Base-by-base conservation (phyloP, 2,329 filamentous ascomycete species). In the Pseudogymnoascus sp. region DNA sequence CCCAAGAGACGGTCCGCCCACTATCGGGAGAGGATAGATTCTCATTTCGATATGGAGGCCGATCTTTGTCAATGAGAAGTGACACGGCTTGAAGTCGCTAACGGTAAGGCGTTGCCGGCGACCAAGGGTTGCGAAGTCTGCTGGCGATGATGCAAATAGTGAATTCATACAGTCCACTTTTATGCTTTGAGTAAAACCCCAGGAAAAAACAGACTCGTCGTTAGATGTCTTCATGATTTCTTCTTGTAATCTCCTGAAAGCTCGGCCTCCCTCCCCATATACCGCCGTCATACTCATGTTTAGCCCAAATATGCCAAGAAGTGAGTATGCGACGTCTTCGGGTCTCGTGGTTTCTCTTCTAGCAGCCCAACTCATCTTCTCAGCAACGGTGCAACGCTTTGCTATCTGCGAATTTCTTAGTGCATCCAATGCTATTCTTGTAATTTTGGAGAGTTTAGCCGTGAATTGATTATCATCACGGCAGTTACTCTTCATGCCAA, bases 291-390 rank as follows among this genome's bases (percentile, higher is more conserved):
- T 79, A 4, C 70, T 67, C 71, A 75, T 74, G 39, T 77, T 76
- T 25, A 81, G 71, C 0, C 70, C 70, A 34, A 81, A 80, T 0
- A 81, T 70, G 0, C 79, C 79, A 3, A 81, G 64, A 0, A 81
- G 69, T 16, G 74, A 79, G 41, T 81, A 81, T 0, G 79, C 77
- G n/a, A 74, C 71, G 41, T 80, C 79, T 62, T 81, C 78, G 0
- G 57, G 10, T 2, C 75, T 65, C 0, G 72, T 74, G 0, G 77
- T 78, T 1, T 68, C 31, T 0, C 78, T 70, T 3, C 68, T 57
- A 0, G 76, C 69, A 0, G 77, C 77, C 78, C 78, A 79, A 0
- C 75, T 75, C 76, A 80, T 79, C 0, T 74, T 70, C 36, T 75
- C 72, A 0, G 77, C 77, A 51, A 77, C 41, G 0, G 36, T n/a